Evolutionary conservation across 129 eudicot genomes (phyloP).

Genomic region (Arctium lappa): DNA sequence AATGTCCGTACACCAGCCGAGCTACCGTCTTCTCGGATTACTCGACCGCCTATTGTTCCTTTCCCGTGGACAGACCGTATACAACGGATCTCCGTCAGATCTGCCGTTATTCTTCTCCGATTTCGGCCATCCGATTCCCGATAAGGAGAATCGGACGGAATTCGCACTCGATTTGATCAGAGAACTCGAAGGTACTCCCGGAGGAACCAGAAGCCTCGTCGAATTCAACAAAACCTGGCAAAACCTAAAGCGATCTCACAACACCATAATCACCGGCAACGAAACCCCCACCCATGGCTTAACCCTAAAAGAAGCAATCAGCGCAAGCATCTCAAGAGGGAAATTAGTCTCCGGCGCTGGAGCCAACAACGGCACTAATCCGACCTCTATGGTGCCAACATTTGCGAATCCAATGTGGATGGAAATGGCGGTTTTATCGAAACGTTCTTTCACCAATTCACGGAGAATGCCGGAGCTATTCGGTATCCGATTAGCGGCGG

Average conservation of each 20-base stretch:
- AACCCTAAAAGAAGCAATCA: conserved; percentile 85
- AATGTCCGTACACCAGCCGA: conserved; percentile 92
- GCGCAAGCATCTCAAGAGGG: conserved; percentile 87
- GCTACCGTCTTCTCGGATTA: conserved; percentile 74
- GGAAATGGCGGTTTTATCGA: conserved; percentile 65
- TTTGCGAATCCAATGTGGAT: conserved; percentile 82
- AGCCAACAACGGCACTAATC: conserved; percentile 45
- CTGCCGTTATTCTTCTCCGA: conserved; percentile 65
- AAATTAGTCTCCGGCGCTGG: conserved; percentile 82
- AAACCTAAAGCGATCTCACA: conserved; percentile 31
- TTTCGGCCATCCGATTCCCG: conserved; percentile 87
- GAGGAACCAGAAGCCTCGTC: conserved; percentile 63
- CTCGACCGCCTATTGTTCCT: conserved; percentile 70
- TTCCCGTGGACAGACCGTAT: conserved; percentile 85
- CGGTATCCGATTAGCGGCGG: conserved; percentile 67
- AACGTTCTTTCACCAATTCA: conserved; percentile 67
- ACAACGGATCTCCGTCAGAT: conserved; percentile 68
- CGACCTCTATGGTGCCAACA: conserved; percentile 71
- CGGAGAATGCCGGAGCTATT: conserved; percentile 89
- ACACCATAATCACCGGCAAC: background rate
- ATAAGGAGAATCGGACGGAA: conserved; percentile 78
- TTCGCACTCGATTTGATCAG: conserved; percentile 84
- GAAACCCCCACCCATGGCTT: conserved; percentile 41
- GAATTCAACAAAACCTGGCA: conserved; percentile 87
- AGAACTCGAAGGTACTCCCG: conserved; percentile 79